phyloP scores from a whole-genome alignment of 108 stramenopile species.

The Nitzschia palea region DNA sequence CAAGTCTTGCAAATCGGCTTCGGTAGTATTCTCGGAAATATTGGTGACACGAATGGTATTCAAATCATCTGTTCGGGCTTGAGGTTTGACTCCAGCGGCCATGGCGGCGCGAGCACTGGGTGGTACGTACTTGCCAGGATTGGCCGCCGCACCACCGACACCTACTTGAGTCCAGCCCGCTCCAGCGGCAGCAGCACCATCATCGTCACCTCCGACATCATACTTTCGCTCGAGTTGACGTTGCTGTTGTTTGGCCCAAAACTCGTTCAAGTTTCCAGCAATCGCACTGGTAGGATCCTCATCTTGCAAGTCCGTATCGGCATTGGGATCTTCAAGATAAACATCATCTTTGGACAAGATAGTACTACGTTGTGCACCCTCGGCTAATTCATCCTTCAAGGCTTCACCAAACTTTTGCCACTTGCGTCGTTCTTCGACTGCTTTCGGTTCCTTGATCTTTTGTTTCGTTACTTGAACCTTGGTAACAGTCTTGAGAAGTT shows the following conservation, averaged over 20 bases:
- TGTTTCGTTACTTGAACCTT: slow-evolving; percentile 63
- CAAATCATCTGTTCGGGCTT: slow-evolving; percentile 85
- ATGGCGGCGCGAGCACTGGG: slow-evolving; percentile 59
- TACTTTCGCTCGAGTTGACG: slow-evolving; percentile 88
- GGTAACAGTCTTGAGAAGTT: slow-evolving; percentile 75
- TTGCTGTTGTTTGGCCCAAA: slow-evolving; percentile 89
- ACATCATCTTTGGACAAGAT: slow-evolving; percentile 83
- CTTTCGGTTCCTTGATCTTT: slow-evolving; percentile 60
- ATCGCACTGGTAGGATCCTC: slow-evolving; percentile 78
- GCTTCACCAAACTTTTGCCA: slow-evolving; percentile 90
- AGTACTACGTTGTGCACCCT: slow-evolving; percentile 58
- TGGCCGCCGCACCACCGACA: slow-evolving; percentile 41
- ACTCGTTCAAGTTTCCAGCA: slow-evolving; percentile 82
- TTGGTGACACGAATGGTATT: slow-evolving; percentile 98
- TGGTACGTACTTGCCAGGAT: slow-evolving; percentile 79
- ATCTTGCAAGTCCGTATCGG: slow-evolving; percentile 85
- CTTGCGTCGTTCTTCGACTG: slow-evolving; percentile 64
- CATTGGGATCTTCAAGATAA: slow-evolving; percentile 84
- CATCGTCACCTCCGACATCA: slow-evolving; percentile 64
- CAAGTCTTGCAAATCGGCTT: slow-evolving; percentile 93
- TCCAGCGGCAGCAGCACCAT: slow-evolving; percentile 48
- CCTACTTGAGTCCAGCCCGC: slow-evolving; percentile 81
- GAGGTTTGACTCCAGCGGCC: slow-evolving; percentile 45
- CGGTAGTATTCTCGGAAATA: slow-evolving; percentile 95
- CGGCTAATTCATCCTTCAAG: slow-evolving; percentile 56